Evolutionary conservation across 257 asterid species (phyloP).

Genomic region (Solanum sejunctum): DNA sequence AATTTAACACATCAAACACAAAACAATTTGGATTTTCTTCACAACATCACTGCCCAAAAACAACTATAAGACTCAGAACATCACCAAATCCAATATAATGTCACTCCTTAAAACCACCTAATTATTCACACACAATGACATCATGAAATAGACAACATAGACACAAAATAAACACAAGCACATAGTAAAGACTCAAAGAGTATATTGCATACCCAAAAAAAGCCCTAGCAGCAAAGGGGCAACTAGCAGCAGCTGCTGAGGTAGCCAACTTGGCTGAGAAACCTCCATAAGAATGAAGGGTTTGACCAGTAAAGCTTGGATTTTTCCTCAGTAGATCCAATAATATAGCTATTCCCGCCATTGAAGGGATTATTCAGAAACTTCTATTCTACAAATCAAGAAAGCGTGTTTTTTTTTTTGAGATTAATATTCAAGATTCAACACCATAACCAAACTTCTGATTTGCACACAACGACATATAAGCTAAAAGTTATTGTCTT

Average conservation of each 20-base stretch:
- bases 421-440: not conserved
- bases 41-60: not conserved
- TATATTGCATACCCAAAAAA: slow-evolving; percentile 28
- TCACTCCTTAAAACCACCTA: not conserved
- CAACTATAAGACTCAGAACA: not conserved
- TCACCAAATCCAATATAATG: not conserved
- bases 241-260: slow-evolving; percentile 24
- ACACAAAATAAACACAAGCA: not conserved
- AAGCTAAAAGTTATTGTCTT: not conserved
- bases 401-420: not conserved
- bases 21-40: not conserved
- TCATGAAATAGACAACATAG: not conserved
- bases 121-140: not conserved
- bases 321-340: slow-evolving; percentile 52
- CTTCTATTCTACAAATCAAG: not conserved
- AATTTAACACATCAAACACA: not conserved
- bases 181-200: not conserved
- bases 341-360: slow-evolving; percentile 47
- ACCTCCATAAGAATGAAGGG: slow-evolving; percentile 33
- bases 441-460: not conserved
- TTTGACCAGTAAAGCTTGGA: slow-evolving; percentile 26
- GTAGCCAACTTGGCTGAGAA: slow-evolving; percentile 38
- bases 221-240: slow-evolving; percentile 55
- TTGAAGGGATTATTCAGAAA: not conserved
- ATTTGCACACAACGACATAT: not conserved